Conservation (phyloP, 1,139 yeast genomes). For the Waltiozyma sp. region DNA sequence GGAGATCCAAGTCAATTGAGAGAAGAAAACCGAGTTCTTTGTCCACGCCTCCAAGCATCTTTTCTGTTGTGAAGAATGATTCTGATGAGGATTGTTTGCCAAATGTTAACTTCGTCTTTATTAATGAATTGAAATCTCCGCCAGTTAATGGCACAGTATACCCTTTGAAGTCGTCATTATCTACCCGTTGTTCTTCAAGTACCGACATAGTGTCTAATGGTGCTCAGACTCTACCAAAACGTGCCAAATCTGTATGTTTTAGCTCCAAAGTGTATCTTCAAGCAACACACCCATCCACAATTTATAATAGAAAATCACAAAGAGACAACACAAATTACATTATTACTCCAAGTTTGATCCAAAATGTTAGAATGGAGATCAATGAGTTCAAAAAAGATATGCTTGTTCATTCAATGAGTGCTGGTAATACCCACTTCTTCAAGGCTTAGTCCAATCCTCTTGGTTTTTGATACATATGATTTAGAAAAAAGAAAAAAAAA, state of each 20-base stretch:
- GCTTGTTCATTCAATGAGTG: constrained; percentile 18
- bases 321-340: constrained; percentile 11
- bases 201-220: not conserved
- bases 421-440: constrained; percentile 19
- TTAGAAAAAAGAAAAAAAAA: too few relatives aligned
- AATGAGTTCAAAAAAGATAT: constrained; percentile 20
- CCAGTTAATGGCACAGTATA: not conserved
- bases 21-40: constrained; percentile 17
- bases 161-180: not conserved
- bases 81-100: not conserved
- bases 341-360: constrained; percentile 16
- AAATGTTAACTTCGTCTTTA: not conserved
- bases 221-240: not conserved
- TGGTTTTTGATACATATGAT: too few relatives aligned
- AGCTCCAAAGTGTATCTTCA: constrained; percentile 17
- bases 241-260: constrained; percentile 12
- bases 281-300: constrained; percentile 14
- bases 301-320: constrained; percentile 19
- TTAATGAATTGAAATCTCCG: not conserved
- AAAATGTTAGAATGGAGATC: constrained; percentile 19
- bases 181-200: not conserved
- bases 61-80: not conserved
- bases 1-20: constrained; percentile 18
- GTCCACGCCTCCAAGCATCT: constrained; percentile 7
- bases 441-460: not conserved